Evolutionary conservation across 805 yeast genomes (phyloP), one percentile per base, ranked within the genome.

Genomic region (Kuraishia cidri): DNA sequence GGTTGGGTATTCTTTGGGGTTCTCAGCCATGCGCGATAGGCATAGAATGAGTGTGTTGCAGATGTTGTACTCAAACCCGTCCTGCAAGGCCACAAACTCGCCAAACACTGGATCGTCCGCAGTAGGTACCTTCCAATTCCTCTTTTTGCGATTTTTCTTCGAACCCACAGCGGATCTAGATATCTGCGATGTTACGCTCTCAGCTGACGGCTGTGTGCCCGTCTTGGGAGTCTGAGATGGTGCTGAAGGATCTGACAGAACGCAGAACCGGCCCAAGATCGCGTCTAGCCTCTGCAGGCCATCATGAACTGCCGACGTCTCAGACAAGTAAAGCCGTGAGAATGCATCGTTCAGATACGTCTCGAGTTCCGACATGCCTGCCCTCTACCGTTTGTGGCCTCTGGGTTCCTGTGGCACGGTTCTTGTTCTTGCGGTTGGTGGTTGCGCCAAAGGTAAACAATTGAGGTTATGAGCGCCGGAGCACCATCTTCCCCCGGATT

Each of bases 31-130:
- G 26, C 37, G 41, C 37, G 44, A 44, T 5, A 56, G 42, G 21
- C 51, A 39, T 11, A 49, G 32, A 17, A 68, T 42, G 21, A 66
- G 47, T 11, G 57, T 46, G 2, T 55, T 47, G 3, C 64, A 63
- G 4, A 79, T 35, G 42, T 80, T 80, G 45, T 52, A 66, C 30
- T 66, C 65, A 47, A 74, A 69, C 19, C 54, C 54, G 44, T 75
- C 72, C 46, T 79, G 88, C 9, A 68, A 50, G 6, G 36, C 33
- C 3, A 64, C 38, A 44, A 74, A 72, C 29, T 60, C 58, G 3
- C 60, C 60, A 45, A 54, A 55, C 6, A 54, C 40, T 1, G 42
- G 27, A 30, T 55, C 57, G 7, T 31, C 34, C 20, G 30, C 37
- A 14, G 24, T 33, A 6, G 62, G 59, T 6, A 47, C 46, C 35